Conservation (phyloP, 768 basidiomycete species). For the Lentinula guzmanii region DNA sequence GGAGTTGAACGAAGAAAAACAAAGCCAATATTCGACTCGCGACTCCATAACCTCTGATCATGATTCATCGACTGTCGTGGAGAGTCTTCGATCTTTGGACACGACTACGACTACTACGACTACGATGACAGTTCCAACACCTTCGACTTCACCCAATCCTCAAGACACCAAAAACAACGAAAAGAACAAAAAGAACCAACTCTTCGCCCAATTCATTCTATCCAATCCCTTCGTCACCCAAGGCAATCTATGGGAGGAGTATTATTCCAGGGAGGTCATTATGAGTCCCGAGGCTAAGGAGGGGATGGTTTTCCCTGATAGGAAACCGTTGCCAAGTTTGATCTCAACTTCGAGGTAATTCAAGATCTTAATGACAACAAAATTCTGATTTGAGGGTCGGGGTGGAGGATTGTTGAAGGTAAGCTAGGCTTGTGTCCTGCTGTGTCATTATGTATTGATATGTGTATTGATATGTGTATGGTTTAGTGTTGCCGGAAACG, state of each 20-base stretch:
- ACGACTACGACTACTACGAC: background rate
- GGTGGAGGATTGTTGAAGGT: too few species aligned
- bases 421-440: too few species aligned
- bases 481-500: too few species aligned
- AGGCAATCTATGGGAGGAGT: slow-evolving; percentile 34
- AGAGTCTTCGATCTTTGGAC: background rate
- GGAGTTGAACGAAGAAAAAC: background rate
- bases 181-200: slow-evolving; percentile 11
- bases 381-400: too few species aligned
- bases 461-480: too few species aligned
- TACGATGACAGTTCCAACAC: too few species aligned
- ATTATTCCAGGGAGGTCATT: slow-evolving; percentile 36
- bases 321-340: slow-evolving; percentile 34
- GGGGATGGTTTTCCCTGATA: slow-evolving; percentile 40
- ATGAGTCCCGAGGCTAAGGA: slow-evolving; percentile 33
- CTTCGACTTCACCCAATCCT: background rate
- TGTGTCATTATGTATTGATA: too few species aligned
- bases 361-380: background rate
- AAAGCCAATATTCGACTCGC: background rate
- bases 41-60: background rate
- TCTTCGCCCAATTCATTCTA: slow-evolving; percentile 30
- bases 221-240: slow-evolving; percentile 36
- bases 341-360: background rate
- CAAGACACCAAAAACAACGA: too few species aligned
- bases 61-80: background rate